Base-by-base conservation (phyloP, 148 eudicot genomes). In the Vaccinium myrtillus region DNA sequence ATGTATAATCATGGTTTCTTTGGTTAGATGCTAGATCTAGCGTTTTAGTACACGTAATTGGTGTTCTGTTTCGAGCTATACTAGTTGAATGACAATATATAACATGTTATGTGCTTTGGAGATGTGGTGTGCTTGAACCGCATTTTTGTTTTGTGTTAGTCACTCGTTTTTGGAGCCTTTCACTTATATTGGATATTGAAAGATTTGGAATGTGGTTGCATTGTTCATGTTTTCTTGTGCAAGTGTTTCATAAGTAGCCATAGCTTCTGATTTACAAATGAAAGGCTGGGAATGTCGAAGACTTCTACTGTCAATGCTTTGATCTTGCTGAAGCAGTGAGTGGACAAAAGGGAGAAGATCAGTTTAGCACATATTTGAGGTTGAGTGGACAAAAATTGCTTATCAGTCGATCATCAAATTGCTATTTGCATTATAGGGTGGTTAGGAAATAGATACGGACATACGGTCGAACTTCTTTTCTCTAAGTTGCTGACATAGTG, bases 11-110 rank as follows among this genome's bases (percentile, higher is more conserved):
- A 1, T 25, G 74, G 27, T 82, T 71, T 79, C 23, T 59, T 81
- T 58, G 30, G 36, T 53, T 78, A 65, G 46, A 27, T 80, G 0
- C 16, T 48, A 86, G 95, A 93, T 93, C 93, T 89, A 79, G 91
- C 88, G 81, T 85, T 91, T 78, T 71, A 71, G 83, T 46, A n/a
- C 19, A 32, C 18, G 8, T 85, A 16, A 19, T 54, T 6, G 69
- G 51, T 21, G 74, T 3, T 63, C 36, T 39, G 25, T 58, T 61
- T 46, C 18, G n/a, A 48, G 55, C 8, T 36, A 43, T 43, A 18
- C 3, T 46, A 12, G 50, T 8, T 11, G 81, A 30, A 79, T 56
- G 43, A 15, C 48, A 32, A 54, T 7, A n/a, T 49, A 18, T 77
- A 1, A 10, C 46, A 43, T 43, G 46, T 43, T 43, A 43, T 43